A percentile compares a stretch with the other conserved stretches of the same genome.
Evolutionary conservation across 306 rosid genomes (phyloP).

Genomic region (Heteromeles arbutifolia): DNA sequence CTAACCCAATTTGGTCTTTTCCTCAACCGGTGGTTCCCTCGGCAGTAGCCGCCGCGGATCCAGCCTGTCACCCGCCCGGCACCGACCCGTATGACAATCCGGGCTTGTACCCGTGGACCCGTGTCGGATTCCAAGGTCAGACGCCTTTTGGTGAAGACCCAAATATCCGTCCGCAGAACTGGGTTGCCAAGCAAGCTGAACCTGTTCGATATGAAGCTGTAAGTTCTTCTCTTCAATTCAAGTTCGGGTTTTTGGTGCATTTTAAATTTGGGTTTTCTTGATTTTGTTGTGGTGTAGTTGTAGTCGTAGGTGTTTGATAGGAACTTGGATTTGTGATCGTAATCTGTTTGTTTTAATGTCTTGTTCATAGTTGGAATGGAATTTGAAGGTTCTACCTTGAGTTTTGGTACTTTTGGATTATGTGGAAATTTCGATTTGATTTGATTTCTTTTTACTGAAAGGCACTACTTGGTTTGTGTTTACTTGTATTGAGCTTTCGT

Average conservation of each 20-base stretch:
- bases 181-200: conserved; percentile 22
- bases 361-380: neutral
- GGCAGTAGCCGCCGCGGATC: conserved; percentile 11
- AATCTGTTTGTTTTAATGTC: neutral
- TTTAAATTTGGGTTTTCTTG: neutral
- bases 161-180: conserved; percentile 13
- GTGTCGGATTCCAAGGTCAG: conserved; percentile 16
- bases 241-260: neutral
- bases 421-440: neutral
- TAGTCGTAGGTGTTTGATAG: neutral
- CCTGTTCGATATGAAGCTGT: conserved; percentile 25
- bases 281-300: neutral
- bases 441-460: neutral
- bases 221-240: neutral
- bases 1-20: conserved; percentile 3
- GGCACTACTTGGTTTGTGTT: neutral
- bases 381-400: neutral
- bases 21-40: conserved; percentile 28
- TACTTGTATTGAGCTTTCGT: neutral
- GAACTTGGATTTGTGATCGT: neutral
- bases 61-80: conserved; percentile 46
- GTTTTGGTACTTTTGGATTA: neutral
- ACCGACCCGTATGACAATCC: conserved; percentile 29
- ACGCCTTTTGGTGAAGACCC: conserved; percentile 20
- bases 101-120: conserved; percentile 15